Evolutionary conservation across 306 rosid genomes (phyloP), one percentile per base, ranked within the genome.

Genomic region (Dalbergia cultrata): DNA sequence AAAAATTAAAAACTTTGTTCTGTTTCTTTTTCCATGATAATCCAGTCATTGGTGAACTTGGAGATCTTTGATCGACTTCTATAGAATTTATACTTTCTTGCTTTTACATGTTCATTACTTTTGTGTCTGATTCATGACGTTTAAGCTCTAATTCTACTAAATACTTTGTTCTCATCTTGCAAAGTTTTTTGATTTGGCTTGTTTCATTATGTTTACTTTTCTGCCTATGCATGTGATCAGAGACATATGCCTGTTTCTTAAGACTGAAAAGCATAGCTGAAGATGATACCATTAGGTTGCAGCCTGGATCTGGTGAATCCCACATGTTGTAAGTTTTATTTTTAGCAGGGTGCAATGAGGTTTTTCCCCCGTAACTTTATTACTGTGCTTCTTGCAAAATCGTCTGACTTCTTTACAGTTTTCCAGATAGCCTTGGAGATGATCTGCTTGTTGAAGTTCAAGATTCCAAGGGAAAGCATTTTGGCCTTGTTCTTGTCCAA

Each of bases 401-500:
- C 4, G 60, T 11, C 86, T 89, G 90, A 90, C 87, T 70, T 44
- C 89, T 83, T 81, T 88, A 92, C 98, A 96, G 99, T 88, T 90
- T 96, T 86, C 98, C 99, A 84, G 99, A 93, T 78, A 89, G 95
- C 81, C 85, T 90, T 64, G 99, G 97, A 64, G 99, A 96, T 87
- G 98, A 96, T 84, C 86, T 96, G 43, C 81, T 92, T 58, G 84
- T 93, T 33, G 99, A 96, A 92, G 89, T 96, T 74, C 97, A 92
- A 87, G 98, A 96, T 90, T 96, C 99, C 31, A 90, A 92, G 87
- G 94, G 90, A 86, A 93, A 88, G 80, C 93, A 90, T 82, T 83
- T 93, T 44, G 99, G 99, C 22, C 91, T 90, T 4, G 90, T 87
- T 53, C 87, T 81, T 78, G 92, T 91, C 77, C 99, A 93, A 90